Percentiles rank a stretch among this genome's conserved stretches.
Evolutionary conservation across 2,329 filamentous ascomycete genomes (phyloP).

Genomic region (Daldinia eschscholtzii): DNA sequence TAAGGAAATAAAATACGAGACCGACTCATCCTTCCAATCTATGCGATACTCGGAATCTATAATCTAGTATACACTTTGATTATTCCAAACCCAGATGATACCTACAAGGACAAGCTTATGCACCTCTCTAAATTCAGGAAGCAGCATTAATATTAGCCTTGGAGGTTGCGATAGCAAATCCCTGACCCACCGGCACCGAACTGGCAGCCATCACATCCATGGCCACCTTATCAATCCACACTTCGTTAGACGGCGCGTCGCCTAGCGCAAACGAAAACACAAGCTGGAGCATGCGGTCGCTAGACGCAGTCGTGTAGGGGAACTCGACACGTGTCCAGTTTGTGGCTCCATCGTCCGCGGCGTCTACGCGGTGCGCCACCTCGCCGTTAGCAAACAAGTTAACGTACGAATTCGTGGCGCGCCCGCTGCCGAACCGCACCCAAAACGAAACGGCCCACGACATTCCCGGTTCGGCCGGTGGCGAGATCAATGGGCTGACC

Average conservation of each 20-base stretch:
- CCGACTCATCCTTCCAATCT: slow-evolving; percentile 11
- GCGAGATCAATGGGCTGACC: slow-evolving; percentile 38
- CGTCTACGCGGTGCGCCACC: slow-evolving; percentile 59
- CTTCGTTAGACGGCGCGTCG: slow-evolving; percentile 32
- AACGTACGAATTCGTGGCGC: slow-evolving; percentile 54
- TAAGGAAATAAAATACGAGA: slow-evolving; percentile 1
- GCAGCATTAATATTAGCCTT: not conserved
- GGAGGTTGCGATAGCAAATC: slow-evolving; percentile 7
- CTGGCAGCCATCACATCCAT: slow-evolving; percentile 23
- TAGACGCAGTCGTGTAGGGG: slow-evolving; percentile 58
- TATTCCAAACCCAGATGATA: slow-evolving; percentile 5
- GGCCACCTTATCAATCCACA: slow-evolving; percentile 45
- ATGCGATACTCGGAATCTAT: slow-evolving; percentile 10
- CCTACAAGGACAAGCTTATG: not conserved
- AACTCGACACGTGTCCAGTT: slow-evolving; percentile 59
- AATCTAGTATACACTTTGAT: slow-evolving; percentile 15
- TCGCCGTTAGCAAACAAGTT: slow-evolving; percentile 56
- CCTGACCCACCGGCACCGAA: slow-evolving; percentile 24
- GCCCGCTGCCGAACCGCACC: slow-evolving; percentile 39
- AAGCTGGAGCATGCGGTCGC: slow-evolving; percentile 44
- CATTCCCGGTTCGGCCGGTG: slow-evolving; percentile 16
- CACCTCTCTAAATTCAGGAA: not conserved
- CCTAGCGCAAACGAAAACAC: slow-evolving; percentile 44
- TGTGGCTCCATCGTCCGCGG: slow-evolving; percentile 55
- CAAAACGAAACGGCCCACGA: slow-evolving; percentile 42